These are phyloP conservation scores for Diophrys appendiculata DNA, from an alignment of 73 alveolate genomes.

Conservation along the genomic window DNA sequence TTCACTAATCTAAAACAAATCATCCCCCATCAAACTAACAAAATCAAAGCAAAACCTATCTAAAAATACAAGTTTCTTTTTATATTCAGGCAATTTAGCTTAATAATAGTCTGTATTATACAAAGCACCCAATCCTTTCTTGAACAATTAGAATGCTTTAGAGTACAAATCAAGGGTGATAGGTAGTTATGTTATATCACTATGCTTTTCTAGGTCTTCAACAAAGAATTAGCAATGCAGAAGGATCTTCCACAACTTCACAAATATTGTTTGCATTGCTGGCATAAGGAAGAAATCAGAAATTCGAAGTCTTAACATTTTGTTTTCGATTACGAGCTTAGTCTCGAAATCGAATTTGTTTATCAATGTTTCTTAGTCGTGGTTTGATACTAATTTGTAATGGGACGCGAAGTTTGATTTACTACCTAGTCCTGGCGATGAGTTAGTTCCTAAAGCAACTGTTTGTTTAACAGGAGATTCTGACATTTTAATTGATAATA, in stretches of 20 bases:
- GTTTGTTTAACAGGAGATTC: too few relatives aligned
- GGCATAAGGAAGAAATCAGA: constrained; percentile 12
- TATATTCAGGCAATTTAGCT: neutral
- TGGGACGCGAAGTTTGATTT: too few relatives aligned
- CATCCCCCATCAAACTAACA: neutral
- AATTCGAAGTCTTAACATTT: neutral
- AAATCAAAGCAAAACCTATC: constrained; percentile 10
- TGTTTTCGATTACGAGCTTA: constrained; percentile 3
- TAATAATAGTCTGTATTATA: constrained; percentile 6
- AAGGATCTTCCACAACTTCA: neutral
- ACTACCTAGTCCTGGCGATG: too few relatives aligned
- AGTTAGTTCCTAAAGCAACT: too few relatives aligned
- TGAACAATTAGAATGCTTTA: neutral
- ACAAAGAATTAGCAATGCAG: neutral
- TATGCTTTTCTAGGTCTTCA: neutral
- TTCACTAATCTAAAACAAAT: neutral
- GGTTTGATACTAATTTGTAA: too few relatives aligned
- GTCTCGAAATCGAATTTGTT: neutral
- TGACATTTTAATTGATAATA: too few relatives aligned
- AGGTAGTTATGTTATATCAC: neutral
- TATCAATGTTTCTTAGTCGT: neutral
- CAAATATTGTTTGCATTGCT: constrained; percentile 5
- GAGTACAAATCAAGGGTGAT: neutral
- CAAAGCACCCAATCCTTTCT: constrained; percentile 1
- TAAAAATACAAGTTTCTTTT: neutral